Evolutionary conservation across 257 asterid genomes (phyloP).

Genomic region (Leonotis leonurus): DNA sequence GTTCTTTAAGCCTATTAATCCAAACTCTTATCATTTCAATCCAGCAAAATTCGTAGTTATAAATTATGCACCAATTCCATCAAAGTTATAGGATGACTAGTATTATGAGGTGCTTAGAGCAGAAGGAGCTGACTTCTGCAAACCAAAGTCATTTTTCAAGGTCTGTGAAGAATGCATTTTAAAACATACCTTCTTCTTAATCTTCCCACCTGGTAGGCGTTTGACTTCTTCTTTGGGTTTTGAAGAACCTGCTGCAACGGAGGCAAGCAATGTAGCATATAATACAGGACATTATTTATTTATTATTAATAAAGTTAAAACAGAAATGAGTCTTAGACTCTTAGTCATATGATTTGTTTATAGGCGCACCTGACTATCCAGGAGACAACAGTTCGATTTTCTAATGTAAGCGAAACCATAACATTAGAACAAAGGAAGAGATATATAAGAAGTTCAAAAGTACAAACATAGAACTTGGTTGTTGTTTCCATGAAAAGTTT

Average conservation of each 20-base stretch:
- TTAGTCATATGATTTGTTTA: background rate
- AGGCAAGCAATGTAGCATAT: conserved; percentile 2
- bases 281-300: conserved; percentile 1
- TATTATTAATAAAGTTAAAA: background rate
- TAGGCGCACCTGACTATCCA: background rate
- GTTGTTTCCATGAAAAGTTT: background rate
- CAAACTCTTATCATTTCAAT: too few relatives aligned
- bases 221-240: conserved; percentile 89
- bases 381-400: background rate
- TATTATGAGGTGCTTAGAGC: background rate
- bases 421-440: background rate
- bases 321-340: background rate
- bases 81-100: too few relatives aligned
- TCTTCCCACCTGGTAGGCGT: conserved; percentile 97
- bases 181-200: conserved; percentile 74
- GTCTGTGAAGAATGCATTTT: background rate
- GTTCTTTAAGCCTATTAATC: too few relatives aligned
- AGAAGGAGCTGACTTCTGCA: background rate
- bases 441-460: background rate
- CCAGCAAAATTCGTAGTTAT: too few relatives aligned
- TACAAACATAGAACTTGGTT: background rate
- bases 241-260: conserved; percentile 63
- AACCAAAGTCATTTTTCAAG: background rate
- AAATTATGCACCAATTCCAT: too few relatives aligned
- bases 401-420: background rate